A percentile compares a stretch with the other conserved stretches of the same genome.
Evolutionary conservation across 2,329 filamentous ascomycete genomes (phyloP).

Genomic region (Uncinocarpus reesii): DNA sequence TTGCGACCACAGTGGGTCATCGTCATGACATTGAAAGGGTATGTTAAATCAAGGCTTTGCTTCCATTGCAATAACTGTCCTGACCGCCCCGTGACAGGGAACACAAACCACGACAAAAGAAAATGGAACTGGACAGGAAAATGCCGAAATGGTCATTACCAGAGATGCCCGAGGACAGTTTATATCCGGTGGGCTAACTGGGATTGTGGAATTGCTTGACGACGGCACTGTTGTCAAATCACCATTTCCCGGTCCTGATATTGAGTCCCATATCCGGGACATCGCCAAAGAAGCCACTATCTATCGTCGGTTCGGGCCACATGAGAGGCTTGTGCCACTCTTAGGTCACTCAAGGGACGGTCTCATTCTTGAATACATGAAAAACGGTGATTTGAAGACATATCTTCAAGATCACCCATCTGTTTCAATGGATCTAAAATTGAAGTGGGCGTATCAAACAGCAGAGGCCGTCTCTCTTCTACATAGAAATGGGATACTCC

Average conservation of each 20-base stretch:
- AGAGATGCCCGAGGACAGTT: conserved; percentile 8
- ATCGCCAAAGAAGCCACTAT: conserved; percentile 10
- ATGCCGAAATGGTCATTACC: too few species aligned
- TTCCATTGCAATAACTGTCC: too few species aligned
- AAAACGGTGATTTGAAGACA: conserved; percentile 7
- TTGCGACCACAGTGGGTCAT: too few species aligned
- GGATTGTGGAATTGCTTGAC: conserved; percentile 10
- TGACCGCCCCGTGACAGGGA: too few species aligned
- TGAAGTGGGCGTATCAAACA: conserved; percentile 27
- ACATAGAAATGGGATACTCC: conserved; percentile 31
- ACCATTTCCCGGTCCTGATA: background rate
- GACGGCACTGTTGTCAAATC: conserved; percentile 10
- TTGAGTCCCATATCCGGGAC: conserved; percentile 7
- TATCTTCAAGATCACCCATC: conserved; percentile 4
- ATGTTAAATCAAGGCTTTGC: too few species aligned
- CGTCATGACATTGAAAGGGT: too few species aligned
- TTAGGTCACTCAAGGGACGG: conserved; percentile 7
- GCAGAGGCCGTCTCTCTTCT: conserved; percentile 29
- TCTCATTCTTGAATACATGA: conserved; percentile 11
- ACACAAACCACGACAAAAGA: too few species aligned
- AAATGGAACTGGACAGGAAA: too few species aligned
- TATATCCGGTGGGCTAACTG: conserved; percentile 10
- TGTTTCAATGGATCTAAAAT: conserved; percentile 13
- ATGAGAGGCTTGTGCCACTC: conserved; percentile 5
- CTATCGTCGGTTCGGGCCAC: conserved; percentile 2